A percentile compares a stretch with the other conserved stretches of the same genome.
These are phyloP conservation scores for Solioccasus polychromus DNA, from an alignment of 768 basidiomycete genomes.

Conservation along the genomic window DNA sequence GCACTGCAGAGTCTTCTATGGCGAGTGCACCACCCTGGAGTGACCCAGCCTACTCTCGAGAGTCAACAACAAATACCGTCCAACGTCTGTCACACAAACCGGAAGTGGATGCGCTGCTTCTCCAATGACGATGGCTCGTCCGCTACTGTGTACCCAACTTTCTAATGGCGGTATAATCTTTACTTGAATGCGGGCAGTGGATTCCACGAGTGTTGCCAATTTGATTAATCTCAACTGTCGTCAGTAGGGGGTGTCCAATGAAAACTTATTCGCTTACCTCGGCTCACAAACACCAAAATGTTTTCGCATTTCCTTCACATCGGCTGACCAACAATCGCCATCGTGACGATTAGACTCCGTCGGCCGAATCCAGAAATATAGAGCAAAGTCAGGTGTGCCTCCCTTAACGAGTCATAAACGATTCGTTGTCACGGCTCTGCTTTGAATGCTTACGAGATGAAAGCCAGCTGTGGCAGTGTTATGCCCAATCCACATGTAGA, in stretches of 20 bases:
- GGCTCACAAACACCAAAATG: constrained; percentile 34
- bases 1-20: constrained; percentile 61
- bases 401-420: constrained; percentile 31
- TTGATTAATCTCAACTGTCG: constrained; percentile 32
- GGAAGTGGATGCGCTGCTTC: constrained; percentile 59
- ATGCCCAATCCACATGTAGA: constrained; percentile 20
- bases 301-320: constrained; percentile 30
- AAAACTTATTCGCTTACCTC: constrained; percentile 29
- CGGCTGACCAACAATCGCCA: constrained; percentile 33
- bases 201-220: constrained; percentile 34
- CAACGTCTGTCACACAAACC: constrained; percentile 32
- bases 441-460: constrained; percentile 18
- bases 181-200: constrained; percentile 37
- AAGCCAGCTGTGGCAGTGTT: constrained; percentile 21
- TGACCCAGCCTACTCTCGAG: constrained; percentile 44
- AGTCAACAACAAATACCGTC: not conserved
- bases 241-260: not conserved
- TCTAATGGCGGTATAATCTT: constrained; percentile 41
- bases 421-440: not conserved
- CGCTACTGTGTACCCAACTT: constrained; percentile 47
- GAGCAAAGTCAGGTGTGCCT: constrained; percentile 34
- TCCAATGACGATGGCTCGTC: constrained; percentile 51
- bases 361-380: constrained; percentile 25
- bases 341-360: constrained; percentile 27
- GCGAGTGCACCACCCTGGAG: constrained; percentile 50